Conservation (phyloP, 1,139 yeast species). For the Spencermartinsiella ligniputridi region DNA sequence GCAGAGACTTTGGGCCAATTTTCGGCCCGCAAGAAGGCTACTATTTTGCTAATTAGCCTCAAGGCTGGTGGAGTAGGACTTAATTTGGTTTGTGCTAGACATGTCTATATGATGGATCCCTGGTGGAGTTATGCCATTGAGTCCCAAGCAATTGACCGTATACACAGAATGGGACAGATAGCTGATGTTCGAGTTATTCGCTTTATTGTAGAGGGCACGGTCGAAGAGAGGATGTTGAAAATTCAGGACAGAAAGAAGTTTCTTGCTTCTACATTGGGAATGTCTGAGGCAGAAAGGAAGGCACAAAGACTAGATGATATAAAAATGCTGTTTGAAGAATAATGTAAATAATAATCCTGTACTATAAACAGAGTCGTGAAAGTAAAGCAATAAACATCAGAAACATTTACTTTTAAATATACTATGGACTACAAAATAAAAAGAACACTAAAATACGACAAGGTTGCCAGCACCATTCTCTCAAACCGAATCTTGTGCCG, state of each 20-base stretch:
- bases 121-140: conserved; percentile 98
- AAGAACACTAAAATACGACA: too few species aligned
- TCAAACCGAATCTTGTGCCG: too few species aligned
- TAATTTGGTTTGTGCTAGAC: conserved; percentile 79
- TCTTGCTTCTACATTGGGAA: conserved; percentile 79
- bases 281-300: conserved; percentile 70
- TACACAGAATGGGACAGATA: conserved; percentile 86
- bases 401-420: too few species aligned
- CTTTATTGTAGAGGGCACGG: conserved; percentile 75
- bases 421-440: too few species aligned
- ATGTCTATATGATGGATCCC: conserved; percentile 93
- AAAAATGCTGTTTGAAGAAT: conserved; percentile 59
- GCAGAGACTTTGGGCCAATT: conserved; percentile 58
- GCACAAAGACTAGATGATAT: conserved; percentile 77
- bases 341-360: neutral
- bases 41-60: conserved; percentile 65
- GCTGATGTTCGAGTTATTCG: conserved; percentile 69
- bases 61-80: conserved; percentile 97
- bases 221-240: conserved; percentile 86
- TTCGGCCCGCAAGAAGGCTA: conserved; percentile 37
- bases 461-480: too few species aligned
- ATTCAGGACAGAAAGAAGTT: conserved; percentile 85
- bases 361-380: neutral
- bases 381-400: too few species aligned
- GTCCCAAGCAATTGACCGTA: conserved; percentile 90